Base-by-base conservation (phyloP, 306 rosid species). In the Pachyrhizus erosus region DNA sequence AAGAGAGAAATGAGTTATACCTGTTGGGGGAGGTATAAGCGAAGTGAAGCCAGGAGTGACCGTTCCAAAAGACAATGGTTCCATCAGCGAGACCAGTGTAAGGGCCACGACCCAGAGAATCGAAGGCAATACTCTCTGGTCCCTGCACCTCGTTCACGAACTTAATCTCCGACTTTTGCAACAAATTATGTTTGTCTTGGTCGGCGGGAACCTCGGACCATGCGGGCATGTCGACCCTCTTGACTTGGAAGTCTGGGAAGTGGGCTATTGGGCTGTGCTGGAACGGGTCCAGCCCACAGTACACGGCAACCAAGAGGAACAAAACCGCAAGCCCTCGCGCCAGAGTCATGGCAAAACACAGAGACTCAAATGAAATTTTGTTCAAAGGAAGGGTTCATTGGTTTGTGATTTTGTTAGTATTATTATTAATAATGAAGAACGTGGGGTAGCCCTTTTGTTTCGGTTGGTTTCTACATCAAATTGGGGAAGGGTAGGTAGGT, bases 41-140 rank as follows among this genome's bases (percentile, higher is more conserved):
- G 72, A 96, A 96, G 61, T 91, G 88, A 78, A 84, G 2, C 98
- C 98, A 96, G 10, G 92, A 76, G 2, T 90, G 69, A 12, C 93
- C 96, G 55, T 92, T 84, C 97, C 96, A 93, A 87, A 93, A 87
- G 43, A 96, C 13, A 6, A 96, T 68, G 58, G 91, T 83, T 13
- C 99, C 99, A 85, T 96, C 99, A 45, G 98, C 99, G 29, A 96
- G 91, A 23, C 99, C 99, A 4, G 96, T 87, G 58, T 93, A 96
- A 15, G 99, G 99, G 0, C 99, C 99, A 45, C 98, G 94, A 80
- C 98, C 99, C 23, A 81, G 97, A 67, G 91, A 83, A 33, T 96
- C 99, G 46, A 96, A 96, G 7, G 83, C 92, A 68, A 96, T 39
- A 62, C 99, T 96, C 87, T 96, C 99, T 2, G 99, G 99, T 42